Base-by-base conservation (phyloP, 2,329 filamentous ascomycete genomes). In the Fusarium armeniacum region DNA sequence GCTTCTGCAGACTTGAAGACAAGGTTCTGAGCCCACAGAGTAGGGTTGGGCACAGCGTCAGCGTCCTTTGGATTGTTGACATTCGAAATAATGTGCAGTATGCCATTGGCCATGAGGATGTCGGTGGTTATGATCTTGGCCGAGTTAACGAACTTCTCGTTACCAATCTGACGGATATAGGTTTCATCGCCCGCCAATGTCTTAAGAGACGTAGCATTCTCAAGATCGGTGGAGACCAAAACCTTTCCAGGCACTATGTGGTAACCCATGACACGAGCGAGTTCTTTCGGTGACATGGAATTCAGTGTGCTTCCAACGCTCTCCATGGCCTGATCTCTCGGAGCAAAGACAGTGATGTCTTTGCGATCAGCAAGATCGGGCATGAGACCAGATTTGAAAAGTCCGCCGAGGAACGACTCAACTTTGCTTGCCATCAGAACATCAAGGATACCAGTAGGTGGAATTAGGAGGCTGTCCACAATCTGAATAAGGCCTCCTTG, bases 261-360 rank as follows among this genome's bases (percentile, higher is more conserved):
- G 78, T 93, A 93, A 28, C 83, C 79, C 35, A 92, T 81, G 52
- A 92, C 83, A 30, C 76, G 77, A 3, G 81, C 76, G 2, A 91
- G 80, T 16, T 87, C 77, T 6, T 82, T 76, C 1, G 78, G 75
- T 26, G 81, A 82, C 32, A 90, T 76, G 60, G 83, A 82, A 30
- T 78, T 75, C 13, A 88, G 74, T 28, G 84, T 79, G 51, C 83
- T 86, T 58, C 85, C 87, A 44, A 91, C 86, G 28, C 80, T 77
- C 35, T 84, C 80, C 79, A 91, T 89, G 15, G 89, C 89, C 3
- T 80, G 80, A 75, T 91, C 89, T 74, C 80, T 83, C 3, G 90
- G 90, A 1, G 86, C 88, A 68, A 92, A 91, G 65, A 92, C 82
- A 58, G 90, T 92, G 40, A 91, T 69, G 73, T 78, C 77, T 40